These are phyloP conservation scores for Capsicum chinense DNA, from an alignment of 257 asterid genomes.

Conservation along the genomic window DNA sequence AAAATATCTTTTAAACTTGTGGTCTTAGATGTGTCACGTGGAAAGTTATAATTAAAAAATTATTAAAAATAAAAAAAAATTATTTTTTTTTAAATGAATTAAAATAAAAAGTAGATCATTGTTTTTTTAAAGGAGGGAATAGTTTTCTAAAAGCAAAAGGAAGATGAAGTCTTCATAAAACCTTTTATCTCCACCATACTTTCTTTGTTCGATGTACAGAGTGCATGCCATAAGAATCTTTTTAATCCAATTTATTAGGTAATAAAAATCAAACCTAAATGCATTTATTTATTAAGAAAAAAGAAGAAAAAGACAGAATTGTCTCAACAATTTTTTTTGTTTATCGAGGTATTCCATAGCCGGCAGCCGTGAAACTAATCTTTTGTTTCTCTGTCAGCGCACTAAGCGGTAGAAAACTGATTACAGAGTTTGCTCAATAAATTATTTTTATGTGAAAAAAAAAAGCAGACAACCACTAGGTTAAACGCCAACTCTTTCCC, in stretches of 20 bases:
- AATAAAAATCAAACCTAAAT: not conserved
- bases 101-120: too few species aligned
- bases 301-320: not conserved
- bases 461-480: not conserved
- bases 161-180: not conserved
- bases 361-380: too few species aligned
- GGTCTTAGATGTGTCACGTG: too few species aligned
- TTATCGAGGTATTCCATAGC: too few species aligned
- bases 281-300: not conserved
- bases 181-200: not conserved
- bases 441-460: not conserved
- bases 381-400: too few species aligned
- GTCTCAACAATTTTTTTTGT: not conserved
- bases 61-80: too few species aligned
- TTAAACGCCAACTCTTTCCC: too few species aligned
- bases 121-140: too few species aligned
- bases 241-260: not conserved
- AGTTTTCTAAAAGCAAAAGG: not conserved
- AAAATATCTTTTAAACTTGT: too few species aligned
- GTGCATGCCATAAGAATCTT: not conserved
- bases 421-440: not conserved
- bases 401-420: too few species aligned
- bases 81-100: too few species aligned
- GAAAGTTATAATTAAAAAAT: too few species aligned
- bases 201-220: not conserved